phyloP scores from a whole-genome alignment of 495 filamentous ascomycete genomes.

The Aspergillus egyptiacus region DNA sequence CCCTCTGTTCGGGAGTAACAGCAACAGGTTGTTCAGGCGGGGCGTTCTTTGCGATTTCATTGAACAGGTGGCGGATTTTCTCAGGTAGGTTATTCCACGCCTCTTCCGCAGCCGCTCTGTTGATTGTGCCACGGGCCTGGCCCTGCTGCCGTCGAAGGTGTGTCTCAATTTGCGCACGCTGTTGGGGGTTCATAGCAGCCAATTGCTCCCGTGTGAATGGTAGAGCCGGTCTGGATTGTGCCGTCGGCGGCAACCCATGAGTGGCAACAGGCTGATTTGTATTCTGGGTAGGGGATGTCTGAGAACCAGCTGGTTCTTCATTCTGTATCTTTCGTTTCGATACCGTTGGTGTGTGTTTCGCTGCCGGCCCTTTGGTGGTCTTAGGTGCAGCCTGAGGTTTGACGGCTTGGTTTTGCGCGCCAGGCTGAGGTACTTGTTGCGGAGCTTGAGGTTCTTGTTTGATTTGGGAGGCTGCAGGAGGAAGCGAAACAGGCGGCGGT shows the following conservation, averaged over 20 bases:
- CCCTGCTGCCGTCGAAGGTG: slow-evolving; percentile 31
- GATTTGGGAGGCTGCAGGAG: slow-evolving; percentile 17
- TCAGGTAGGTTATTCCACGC: slow-evolving; percentile 36
- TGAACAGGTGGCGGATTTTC: slow-evolving; percentile 33
- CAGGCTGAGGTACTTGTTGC: slow-evolving; percentile 15
- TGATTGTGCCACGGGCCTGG: slow-evolving; percentile 25
- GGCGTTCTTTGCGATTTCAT: slow-evolving; percentile 33
- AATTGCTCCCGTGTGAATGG: slow-evolving; percentile 47
- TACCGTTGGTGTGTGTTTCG: slow-evolving; percentile 23
- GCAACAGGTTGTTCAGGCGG: slow-evolving; percentile 25
- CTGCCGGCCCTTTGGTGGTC: slow-evolving; percentile 22
- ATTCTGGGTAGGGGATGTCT: slow-evolving; percentile 37
- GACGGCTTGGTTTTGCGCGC: slow-evolving; percentile 11
- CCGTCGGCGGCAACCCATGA: slow-evolving; percentile 28
- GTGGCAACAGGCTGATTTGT: slow-evolving; percentile 21
- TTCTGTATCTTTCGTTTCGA: slow-evolving; percentile 53
- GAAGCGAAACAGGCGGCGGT: slow-evolving; percentile 29
- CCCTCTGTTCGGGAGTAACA: slow-evolving; percentile 40
- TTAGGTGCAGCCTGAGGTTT: slow-evolving; percentile 26
- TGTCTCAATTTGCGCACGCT: slow-evolving; percentile 39
- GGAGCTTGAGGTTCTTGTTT: slow-evolving; percentile 23
- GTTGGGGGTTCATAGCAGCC: slow-evolving; percentile 45
- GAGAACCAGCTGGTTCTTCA: slow-evolving; percentile 58
- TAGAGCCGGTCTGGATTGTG: slow-evolving; percentile 29
- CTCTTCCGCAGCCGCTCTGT: slow-evolving; percentile 32